Percentiles rank a stretch among this genome's conserved stretches.
Conservation (phyloP, 768 basidiomycete genomes). For the Pleurotus cornucopiae region DNA sequence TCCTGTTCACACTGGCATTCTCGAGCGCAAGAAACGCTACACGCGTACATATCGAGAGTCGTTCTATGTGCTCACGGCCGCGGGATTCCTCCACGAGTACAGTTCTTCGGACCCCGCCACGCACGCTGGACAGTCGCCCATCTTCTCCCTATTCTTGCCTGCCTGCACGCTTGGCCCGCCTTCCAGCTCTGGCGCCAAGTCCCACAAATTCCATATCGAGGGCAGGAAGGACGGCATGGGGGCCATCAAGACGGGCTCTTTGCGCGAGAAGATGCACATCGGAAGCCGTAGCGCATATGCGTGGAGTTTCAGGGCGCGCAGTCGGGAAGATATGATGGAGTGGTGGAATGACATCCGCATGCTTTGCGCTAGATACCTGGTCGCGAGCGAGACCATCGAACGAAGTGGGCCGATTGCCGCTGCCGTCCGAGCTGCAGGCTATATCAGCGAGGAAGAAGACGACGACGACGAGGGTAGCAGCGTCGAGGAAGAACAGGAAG, state of each 20-base stretch:
- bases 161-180: constrained; percentile 95
- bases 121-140: constrained; percentile 49
- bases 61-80: constrained; percentile 91
- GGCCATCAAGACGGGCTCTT: constrained; percentile 52
- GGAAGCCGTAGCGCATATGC: constrained; percentile 46
- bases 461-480: constrained; percentile 58
- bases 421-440: constrained; percentile 87
- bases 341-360: constrained; percentile 99
- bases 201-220: constrained; percentile 98
- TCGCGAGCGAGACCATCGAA: constrained; percentile 92
- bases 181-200: constrained; percentile 55
- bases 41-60: constrained; percentile 81
- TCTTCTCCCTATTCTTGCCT: constrained; percentile 89
- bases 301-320: constrained; percentile 87
- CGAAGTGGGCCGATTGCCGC: constrained; percentile 89
- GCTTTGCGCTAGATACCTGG: constrained; percentile 90
- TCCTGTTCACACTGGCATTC: constrained; percentile 82
- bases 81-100: constrained; percentile 96
- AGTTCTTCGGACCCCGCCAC: constrained; percentile 66
- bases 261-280: constrained; percentile 32
- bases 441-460: constrained; percentile 75
- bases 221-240: constrained; percentile 81
- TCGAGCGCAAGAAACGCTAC: constrained; percentile 96
- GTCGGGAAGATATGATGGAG: constrained; percentile 98
- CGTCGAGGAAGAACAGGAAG: constrained; percentile 57